Evolutionary conservation across 768 basidiomycete species (phyloP), one percentile per base, ranked within the genome.

Genomic region (Crassisporium funariophilum): DNA sequence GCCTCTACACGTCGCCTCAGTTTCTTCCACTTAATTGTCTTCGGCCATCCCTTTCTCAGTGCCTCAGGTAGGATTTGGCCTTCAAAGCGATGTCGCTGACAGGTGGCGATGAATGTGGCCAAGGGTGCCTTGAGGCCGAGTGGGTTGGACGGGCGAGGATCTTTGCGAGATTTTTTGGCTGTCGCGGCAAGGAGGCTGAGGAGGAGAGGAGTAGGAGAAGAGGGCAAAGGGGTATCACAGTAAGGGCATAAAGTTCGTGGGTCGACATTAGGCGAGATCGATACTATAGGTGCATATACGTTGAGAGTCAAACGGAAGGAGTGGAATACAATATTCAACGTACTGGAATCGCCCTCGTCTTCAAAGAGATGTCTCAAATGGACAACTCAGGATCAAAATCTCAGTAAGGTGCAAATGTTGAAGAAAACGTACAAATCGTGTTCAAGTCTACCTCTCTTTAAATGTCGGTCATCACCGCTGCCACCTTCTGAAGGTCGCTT

Each of bases 51-150:
- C 44, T 77, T 78, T 24, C 65, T 61, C 41, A 82, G 71, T 4
- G 90, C 91, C 50, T 83, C 76, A 0, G 91, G 91, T 2, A 93
- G 68, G 46, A 85, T 78, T 44, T 83, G 68, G 15, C 73, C 78
- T 65, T 93, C 91, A 52, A 91, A 91, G 5, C 78, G 76, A 67
- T 93, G 91, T 4, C 88, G 77, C 55, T 87, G 84, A 57, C 91
- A 93, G 0, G 87, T 77, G 3, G 74, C 72, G 35, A 87, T 77
- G 55, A 83, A 93, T 8, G 73, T 65, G 0, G 76, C 66, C 41
- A 90, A 69, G 2, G 77, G 72, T 2, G 78, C 78, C 52, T 71
- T 76, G 6, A 77, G 68, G 3, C 89, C 91, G 10, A 81, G 67
- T 5, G 82, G 76, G 55, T 93, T 93, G 7, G 75, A 70, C 2